Evolutionary conservation across 2,329 filamentous ascomycete species (phyloP), one percentile per base, ranked within the genome.

Genomic region (Stachybotrys elegans): DNA sequence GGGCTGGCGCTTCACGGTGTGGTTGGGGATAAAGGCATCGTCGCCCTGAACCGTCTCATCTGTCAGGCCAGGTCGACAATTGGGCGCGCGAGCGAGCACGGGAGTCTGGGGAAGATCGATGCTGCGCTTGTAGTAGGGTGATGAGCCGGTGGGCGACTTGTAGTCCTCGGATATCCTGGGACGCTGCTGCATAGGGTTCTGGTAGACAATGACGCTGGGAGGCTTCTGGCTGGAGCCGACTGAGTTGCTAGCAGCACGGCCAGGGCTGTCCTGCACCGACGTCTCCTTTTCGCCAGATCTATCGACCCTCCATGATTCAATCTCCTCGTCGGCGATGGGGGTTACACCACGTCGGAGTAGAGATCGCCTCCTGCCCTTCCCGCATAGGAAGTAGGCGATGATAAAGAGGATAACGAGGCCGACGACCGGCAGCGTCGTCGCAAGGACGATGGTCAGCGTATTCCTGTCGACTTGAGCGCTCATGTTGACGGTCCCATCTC

Each of bases 321-420:
- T 84, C 57, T 84, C 81, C 47, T 83, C 79, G 52, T 84, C 81
- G 49, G 76, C 72, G 47, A 84, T 81, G 12, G 81, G 80, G 0
- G 78, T 78, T 36, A 78, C 76, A 39, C 76, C 78, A 41, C 80
- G 67, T 41, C 70, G 68, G 51, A 77, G 69, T 44, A 81, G 67
- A 4, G 65, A 66, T 21, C 60, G 54, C 37, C 58, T 66, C 34
- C 67, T 68, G 34, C 68, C 62, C 32, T 60, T 65, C 31, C 14
- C 19, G 31, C 19, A 34, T 14, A 34, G 31, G 31, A 34, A 34
- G 31, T 34, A 34, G 14, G 67, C 60, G 41, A 67, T 61, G 47
- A 65, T 71, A 27, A 68, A 53, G 37, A 72, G 56, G 17, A 63
- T 45, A 25, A 48, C 42, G 43, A 65, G 53, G 39, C 73, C 56